Evolutionary conservation across 352 stramenopile genomes (phyloP), one percentile per base, ranked within the genome.

Genomic region (Pythium apleroticum): DNA sequence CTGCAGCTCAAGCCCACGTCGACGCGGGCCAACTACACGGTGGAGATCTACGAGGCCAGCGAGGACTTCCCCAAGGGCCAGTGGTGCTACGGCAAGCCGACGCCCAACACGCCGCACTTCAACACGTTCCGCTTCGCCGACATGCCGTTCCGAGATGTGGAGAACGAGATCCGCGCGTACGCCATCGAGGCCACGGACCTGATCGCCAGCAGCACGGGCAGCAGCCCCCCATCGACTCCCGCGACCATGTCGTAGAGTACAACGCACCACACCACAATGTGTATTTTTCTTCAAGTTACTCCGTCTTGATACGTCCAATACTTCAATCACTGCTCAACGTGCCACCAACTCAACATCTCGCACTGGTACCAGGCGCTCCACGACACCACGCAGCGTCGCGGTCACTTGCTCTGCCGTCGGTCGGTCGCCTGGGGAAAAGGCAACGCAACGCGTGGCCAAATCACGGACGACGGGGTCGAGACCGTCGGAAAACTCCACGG

Each of bases 1-100:
- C 55, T 86, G 53, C 76, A 77, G 20, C 85, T 93, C 68, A 80
- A 84, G 53, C 78, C 73, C 28, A 81, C 70, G 25, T 77, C 74
- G 1, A 72, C 53, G 19, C 63, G 69, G 6, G 61, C 50, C 19
- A 60, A 88, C 57, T 90, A 88, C 63, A 74, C 60, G 50, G 76
- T 90, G 24, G 74, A 86, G 53, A 77, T 86, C 41, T 82, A 78
- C 57, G 46, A 78, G 12, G 76, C 64, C 28, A 63, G 62, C 6
- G 60, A 68, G 1, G 52, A 68, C 12, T 80, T 85, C 27, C 73
- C 76, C 10, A 65, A 69, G 12, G 72, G 72, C 6, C 81, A 89
- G 70, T 80, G 68, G 52, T 90, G 81, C 60, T 90, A 88, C 49
- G 81, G 81, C 25, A 70, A 76, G 53, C 52, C 57, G 1, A 46